A percentile compares a stretch with the other conserved stretches of the same genome.
phyloP scores from a whole-genome alignment of 768 basidiomycete genomes.

The Boletus reticulatus region DNA sequence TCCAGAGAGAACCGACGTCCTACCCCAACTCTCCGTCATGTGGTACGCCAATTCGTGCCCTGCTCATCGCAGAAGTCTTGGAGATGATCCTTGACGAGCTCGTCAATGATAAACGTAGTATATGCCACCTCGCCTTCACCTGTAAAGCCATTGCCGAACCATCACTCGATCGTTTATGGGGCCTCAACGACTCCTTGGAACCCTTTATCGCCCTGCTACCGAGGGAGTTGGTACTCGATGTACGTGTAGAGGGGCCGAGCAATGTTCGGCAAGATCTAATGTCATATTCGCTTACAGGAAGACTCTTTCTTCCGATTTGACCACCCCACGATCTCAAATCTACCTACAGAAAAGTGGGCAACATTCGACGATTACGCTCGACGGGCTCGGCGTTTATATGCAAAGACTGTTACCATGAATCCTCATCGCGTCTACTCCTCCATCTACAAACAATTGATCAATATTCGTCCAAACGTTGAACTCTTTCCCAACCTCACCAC shows the following conservation, averaged over 20 bases:
- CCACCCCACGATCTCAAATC: background rate
- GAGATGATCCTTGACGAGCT: constrained; percentile 24
- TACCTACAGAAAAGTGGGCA: constrained; percentile 16
- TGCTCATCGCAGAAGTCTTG: constrained; percentile 21
- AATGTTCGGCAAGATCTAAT: constrained; percentile 6
- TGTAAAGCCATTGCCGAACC: constrained; percentile 20
- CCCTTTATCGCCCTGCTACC: constrained; percentile 24
- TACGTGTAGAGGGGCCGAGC: constrained; percentile 2
- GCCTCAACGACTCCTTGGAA: constrained; percentile 22
- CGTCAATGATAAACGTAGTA: constrained; percentile 14
- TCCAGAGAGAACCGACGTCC: background rate
- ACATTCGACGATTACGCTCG: constrained; percentile 23
- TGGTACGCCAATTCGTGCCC: constrained; percentile 1
- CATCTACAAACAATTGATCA: constrained; percentile 23
- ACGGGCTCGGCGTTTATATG: constrained; percentile 21
- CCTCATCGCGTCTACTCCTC: constrained; percentile 26
- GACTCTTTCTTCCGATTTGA: constrained; percentile 18
- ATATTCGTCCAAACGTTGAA: constrained; percentile 22
- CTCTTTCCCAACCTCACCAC: constrained; percentile 22
- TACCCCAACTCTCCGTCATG: background rate
- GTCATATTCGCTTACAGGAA: constrained; percentile 11
- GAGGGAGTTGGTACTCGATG: constrained; percentile 18
- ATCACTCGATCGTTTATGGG: constrained; percentile 24
- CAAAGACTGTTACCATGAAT: constrained; percentile 26
- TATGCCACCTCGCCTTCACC: constrained; percentile 18